These are phyloP conservation scores for Gossypium arboreum DNA, from an alignment of 345 rosid species.

Conservation along the genomic window DNA sequence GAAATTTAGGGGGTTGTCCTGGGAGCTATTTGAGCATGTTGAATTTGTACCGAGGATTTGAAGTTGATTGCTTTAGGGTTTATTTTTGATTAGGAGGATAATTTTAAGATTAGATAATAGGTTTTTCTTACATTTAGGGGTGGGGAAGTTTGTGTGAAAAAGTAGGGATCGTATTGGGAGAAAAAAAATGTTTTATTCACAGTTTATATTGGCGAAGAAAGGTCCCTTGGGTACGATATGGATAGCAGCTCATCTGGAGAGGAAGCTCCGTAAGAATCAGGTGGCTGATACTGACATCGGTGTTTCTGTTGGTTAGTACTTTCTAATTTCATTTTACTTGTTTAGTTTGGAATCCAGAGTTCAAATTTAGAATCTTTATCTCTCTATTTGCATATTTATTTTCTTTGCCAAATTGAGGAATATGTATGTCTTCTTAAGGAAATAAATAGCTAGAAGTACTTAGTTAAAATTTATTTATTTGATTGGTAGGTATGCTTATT, in stretches of 20 bases:
- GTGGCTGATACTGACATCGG: conserved; percentile 99
- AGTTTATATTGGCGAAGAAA: conserved; percentile 99
- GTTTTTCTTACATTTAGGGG: conserved; percentile 3
- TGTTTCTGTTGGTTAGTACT: conserved; percentile 84
- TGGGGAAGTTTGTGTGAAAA: conserved; percentile 19
- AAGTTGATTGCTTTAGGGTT: conserved; percentile 2
- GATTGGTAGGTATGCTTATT: neutral
- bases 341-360: neutral
- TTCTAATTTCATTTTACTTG: neutral
- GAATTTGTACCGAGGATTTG: neutral
- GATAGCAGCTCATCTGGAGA: conserved; percentile 99
- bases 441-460: neutral
- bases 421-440: neutral
- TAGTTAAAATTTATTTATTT: neutral
- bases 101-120: neutral
- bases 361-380: neutral
- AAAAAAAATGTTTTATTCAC: conserved; percentile 91
- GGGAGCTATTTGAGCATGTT: conserved; percentile 6
- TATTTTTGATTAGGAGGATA: conserved; percentile 11
- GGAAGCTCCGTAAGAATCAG: conserved; percentile 99
- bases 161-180: conserved; percentile 27
- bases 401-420: too few species aligned
- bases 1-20: conserved; percentile 14
- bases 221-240: conserved; percentile 99
- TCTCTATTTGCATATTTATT: conserved; percentile 4